Evolutionary conservation across 352 stramenopile species (phyloP).

Genomic region (Globisporangium polare): DNA sequence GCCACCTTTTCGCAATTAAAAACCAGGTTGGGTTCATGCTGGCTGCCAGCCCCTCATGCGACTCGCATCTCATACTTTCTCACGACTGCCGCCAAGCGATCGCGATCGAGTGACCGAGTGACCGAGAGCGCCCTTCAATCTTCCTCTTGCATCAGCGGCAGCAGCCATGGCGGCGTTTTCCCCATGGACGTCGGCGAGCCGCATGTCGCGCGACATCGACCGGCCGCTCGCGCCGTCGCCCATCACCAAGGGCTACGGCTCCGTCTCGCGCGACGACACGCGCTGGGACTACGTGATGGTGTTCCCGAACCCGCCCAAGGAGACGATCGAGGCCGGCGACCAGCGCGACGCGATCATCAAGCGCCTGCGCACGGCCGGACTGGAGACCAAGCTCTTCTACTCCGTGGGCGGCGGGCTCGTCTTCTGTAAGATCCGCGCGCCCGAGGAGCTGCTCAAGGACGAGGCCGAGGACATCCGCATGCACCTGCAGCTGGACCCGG

Average conservation of each 20-base stretch:
- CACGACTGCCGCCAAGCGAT: constrained; percentile 3
- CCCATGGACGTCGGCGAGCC: constrained; percentile 18
- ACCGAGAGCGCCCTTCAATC: too few species aligned
- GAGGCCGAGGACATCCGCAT: constrained; percentile 71
- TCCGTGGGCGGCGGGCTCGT: constrained; percentile 62
- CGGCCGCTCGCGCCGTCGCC: constrained; percentile 27
- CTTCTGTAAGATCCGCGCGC: constrained; percentile 80
- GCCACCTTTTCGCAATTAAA: constrained; percentile 6
- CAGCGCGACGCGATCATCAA: constrained; percentile 78
- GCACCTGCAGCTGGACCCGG: constrained; percentile 66
- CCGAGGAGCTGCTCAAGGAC: constrained; percentile 65
- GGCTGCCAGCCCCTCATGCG: neutral
- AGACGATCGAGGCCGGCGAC: constrained; percentile 53
- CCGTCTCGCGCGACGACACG: constrained; percentile 28
- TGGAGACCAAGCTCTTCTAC: constrained; percentile 75
- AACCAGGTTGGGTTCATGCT: constrained; percentile 1
- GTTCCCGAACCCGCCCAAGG: constrained; percentile 70
- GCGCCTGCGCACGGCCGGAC: constrained; percentile 50
- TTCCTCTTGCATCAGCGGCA: neutral
- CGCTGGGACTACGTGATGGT: constrained; percentile 86
- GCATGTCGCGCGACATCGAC: constrained; percentile 19
- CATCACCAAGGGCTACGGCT: constrained; percentile 39
- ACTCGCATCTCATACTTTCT: constrained; percentile 5
- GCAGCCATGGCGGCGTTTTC: constrained; percentile 8
- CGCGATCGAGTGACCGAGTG: neutral